A percentile compares a stretch with the other conserved stretches of the same genome.
phyloP scores from a whole-genome alignment of 2,329 filamentous ascomycete genomes.

The Zopfia rhizophila region DNA sequence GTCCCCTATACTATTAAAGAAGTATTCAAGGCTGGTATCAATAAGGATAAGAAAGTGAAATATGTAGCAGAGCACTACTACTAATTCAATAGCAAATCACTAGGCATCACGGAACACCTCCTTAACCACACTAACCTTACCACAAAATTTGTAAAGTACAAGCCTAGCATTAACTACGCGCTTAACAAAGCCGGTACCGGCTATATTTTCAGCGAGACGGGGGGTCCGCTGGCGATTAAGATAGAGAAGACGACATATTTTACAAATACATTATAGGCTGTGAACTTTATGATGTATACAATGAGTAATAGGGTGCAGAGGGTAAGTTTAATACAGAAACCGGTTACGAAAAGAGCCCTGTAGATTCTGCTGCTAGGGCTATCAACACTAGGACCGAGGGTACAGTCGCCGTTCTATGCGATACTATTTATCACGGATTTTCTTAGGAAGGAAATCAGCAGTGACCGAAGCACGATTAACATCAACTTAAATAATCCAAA shows the following conservation, averaged over 20 bases:
- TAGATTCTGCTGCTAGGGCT: constrained; percentile 7
- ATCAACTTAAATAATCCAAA: constrained; percentile 2
- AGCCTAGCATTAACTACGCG: constrained; percentile 4
- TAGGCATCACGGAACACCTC: constrained; percentile 5
- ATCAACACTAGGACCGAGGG: constrained; percentile 5
- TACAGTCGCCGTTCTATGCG: constrained; percentile 9
- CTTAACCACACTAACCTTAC: constrained; percentile 11
- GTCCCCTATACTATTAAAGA: background rate
- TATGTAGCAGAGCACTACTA: constrained; percentile 9
- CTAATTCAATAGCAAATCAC: constrained; percentile 10
- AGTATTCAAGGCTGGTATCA: background rate
- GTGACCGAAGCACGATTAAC: constrained; percentile 1
- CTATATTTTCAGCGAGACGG: constrained; percentile 7
- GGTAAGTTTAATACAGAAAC: constrained; percentile 5
- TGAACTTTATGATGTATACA: constrained; percentile 10
- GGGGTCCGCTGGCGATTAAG: constrained; percentile 2
- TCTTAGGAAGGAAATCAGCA: constrained; percentile 1
- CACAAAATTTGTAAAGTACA: constrained; percentile 3
- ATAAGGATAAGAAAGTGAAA: constrained; percentile 4
- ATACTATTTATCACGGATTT: constrained; percentile 7
- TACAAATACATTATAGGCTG: constrained; percentile 6
- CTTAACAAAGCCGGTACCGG: background rate
- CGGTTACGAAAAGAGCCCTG: background rate
- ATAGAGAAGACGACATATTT: constrained; percentile 1
- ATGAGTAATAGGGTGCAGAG: background rate